phyloP scores from a whole-genome alignment of 225 moss, liverwort and hornwort species.

The Polytrichum commune region DNA sequence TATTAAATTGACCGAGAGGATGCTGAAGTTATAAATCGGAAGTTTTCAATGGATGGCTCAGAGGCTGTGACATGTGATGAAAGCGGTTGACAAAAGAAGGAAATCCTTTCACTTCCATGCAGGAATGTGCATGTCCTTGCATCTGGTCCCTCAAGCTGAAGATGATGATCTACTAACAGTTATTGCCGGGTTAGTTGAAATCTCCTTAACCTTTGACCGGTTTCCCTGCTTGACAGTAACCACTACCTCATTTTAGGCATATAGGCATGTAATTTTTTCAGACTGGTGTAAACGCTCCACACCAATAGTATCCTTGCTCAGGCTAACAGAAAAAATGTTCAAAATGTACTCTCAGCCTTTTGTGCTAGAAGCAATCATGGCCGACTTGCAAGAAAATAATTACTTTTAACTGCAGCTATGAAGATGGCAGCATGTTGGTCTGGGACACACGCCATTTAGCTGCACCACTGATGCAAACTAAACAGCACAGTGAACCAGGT shows the following conservation, averaged over 20 bases:
- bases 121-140: slow-evolving; percentile 91
- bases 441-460: slow-evolving; percentile 85
- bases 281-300: too few relatives aligned
- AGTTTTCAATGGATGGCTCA: neutral
- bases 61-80: slow-evolving; percentile 19
- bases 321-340: too few relatives aligned
- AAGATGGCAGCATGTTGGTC: slow-evolving; percentile 81
- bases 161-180: slow-evolving; percentile 47
- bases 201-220: too few relatives aligned
- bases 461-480: slow-evolving; percentile 57
- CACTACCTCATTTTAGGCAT: too few relatives aligned
- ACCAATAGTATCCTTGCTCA: too few relatives aligned
- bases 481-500: slow-evolving; percentile 94
- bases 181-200: slow-evolving; percentile 58
- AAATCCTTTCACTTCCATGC: slow-evolving; percentile 12
- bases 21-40: too few relatives aligned
- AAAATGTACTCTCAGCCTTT: too few relatives aligned
- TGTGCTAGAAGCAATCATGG: neutral
- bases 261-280: too few relatives aligned
- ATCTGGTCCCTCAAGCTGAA: slow-evolving; percentile 34
- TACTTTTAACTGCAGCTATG: slow-evolving; percentile 51
- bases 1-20: too few relatives aligned
- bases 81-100: slow-evolving; percentile 1
- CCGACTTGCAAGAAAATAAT: neutral
- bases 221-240: too few relatives aligned